phyloP scores from a whole-genome alignment of 257 asterid species.

The Voacanga thouarsii region DNA sequence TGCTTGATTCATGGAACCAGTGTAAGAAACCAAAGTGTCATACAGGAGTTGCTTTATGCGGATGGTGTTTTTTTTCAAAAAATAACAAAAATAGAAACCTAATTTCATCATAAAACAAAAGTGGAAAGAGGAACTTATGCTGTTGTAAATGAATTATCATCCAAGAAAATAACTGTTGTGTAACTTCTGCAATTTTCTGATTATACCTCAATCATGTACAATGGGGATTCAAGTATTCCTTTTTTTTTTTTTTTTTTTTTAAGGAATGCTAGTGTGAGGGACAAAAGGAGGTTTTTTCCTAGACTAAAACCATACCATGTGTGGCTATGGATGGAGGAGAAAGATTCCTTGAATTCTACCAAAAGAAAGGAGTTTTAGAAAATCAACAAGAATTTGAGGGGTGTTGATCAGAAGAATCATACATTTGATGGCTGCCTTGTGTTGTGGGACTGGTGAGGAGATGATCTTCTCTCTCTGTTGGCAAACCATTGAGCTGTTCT shows the following conservation, averaged over 20 bases:
- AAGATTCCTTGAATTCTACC: not conserved
- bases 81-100: not conserved
- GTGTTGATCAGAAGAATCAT: slow-evolving; percentile 9
- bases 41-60: not conserved
- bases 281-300: not conserved
- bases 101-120: too few relatives aligned
- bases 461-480: slow-evolving; percentile 48
- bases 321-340: not conserved
- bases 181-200: not conserved
- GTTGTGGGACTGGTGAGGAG: slow-evolving; percentile 22
- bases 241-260: not conserved
- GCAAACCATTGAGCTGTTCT: slow-evolving; percentile 82
- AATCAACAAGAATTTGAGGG: not conserved
- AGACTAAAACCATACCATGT: not conserved
- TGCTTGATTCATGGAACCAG: slow-evolving; percentile 8
- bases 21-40: not conserved
- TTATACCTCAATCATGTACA: slow-evolving; percentile 12
- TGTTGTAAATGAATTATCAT: too few relatives aligned
- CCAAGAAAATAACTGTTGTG: not conserved
- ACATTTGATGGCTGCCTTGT: slow-evolving; percentile 21
- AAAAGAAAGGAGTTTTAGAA: slow-evolving; percentile 6
- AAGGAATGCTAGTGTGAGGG: not conserved
- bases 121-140: not conserved
- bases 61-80: too few relatives aligned
- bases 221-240: not conserved